Base-by-base conservation (phyloP, 2,329 filamentous ascomycete genomes). In the Tolypocladium album region DNA sequence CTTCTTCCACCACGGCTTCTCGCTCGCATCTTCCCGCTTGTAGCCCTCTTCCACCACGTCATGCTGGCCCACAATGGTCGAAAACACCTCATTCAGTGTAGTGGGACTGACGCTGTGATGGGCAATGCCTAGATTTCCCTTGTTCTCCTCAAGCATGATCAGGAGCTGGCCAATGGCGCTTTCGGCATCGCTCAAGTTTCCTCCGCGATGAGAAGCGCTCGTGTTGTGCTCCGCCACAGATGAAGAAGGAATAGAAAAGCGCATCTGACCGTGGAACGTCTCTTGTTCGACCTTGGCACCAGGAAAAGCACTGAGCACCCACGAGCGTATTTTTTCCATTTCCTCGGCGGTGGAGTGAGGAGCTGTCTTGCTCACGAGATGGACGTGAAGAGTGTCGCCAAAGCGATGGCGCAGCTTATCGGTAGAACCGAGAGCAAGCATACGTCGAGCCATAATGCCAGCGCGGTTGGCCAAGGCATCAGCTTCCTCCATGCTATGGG, bases 401-500 rank as follows among this genome's bases (percentile, higher is more conserved):
- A 92, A 92, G 58, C 87, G 84, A 55, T 82, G 80, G 11, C 92
- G 81, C 3, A 97, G 78, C 60, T 86, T 77, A 39, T 91, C 85
- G 0, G 86, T 87, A 0, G 87, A 88, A 3, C 92, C 92, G 11
- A 94, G 79, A 0, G 92, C 92, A 27, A 97, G 79, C 91, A 97
- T 95, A 38, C 86, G 82, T 66, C 84, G 83, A 9, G 92, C 90
- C 75, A 97, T 85, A 65, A 97, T 96, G 15, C 91, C 93, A 0
- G 89, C 91, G 1, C 91, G 82, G 38, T 85, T 86, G 0, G 92
- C 92, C 2, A 97, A 79, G 1, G 92, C 92, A 68, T 96, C 91
- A 0, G 92, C 93, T 74, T 97, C 93, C 71, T 97, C 92, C 92
- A 97, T 96, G 56, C 85, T 90, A 72, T 97, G 93, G 0, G 93